Percentiles rank a stretch among this genome's conserved stretches.
These are phyloP conservation scores for Cladosporium sp. DNA, from an alignment of 2,329 filamentous ascomycete genomes.

Conservation along the genomic window DNA sequence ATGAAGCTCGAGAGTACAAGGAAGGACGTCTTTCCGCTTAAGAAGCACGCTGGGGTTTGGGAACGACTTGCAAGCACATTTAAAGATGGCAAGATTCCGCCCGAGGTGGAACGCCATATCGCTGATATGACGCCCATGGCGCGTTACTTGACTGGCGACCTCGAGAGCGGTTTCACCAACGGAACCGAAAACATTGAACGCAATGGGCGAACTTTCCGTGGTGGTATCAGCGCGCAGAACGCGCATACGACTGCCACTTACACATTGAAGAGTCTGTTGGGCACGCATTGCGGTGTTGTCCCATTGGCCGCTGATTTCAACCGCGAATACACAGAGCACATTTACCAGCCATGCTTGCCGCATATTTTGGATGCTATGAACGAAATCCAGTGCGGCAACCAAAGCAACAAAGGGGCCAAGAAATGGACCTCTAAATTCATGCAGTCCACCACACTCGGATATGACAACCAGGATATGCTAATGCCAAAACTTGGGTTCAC, in stretches of 20 bases:
- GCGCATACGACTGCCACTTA: constrained; percentile 43
- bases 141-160: constrained; percentile 16
- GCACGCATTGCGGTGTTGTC: constrained; percentile 45
- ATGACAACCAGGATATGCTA: constrained; percentile 42
- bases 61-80: constrained; percentile 31
- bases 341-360: constrained; percentile 46
- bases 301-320: constrained; percentile 45
- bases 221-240: constrained; percentile 31
- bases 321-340: constrained; percentile 40
- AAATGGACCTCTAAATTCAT: constrained; percentile 30
- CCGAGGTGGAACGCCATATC: constrained; percentile 6
- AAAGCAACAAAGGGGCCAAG: constrained; percentile 13
- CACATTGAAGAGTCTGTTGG: constrained; percentile 44
- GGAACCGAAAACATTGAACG: constrained; percentile 15
- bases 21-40: constrained; percentile 46
- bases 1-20: constrained; percentile 45
- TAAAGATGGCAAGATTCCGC: constrained; percentile 9
- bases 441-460: constrained; percentile 45
- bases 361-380: constrained; percentile 44
- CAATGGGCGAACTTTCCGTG: constrained; percentile 10
- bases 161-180: constrained; percentile 11
- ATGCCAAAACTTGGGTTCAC: constrained; percentile 43
- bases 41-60: constrained; percentile 40
- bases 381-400: constrained; percentile 29
- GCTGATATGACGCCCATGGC: constrained; percentile 16